These are phyloP conservation scores for Rugosomyces carneus DNA, from an alignment of 1,284 basidiomycete genomes.

Conservation along the genomic window DNA sequence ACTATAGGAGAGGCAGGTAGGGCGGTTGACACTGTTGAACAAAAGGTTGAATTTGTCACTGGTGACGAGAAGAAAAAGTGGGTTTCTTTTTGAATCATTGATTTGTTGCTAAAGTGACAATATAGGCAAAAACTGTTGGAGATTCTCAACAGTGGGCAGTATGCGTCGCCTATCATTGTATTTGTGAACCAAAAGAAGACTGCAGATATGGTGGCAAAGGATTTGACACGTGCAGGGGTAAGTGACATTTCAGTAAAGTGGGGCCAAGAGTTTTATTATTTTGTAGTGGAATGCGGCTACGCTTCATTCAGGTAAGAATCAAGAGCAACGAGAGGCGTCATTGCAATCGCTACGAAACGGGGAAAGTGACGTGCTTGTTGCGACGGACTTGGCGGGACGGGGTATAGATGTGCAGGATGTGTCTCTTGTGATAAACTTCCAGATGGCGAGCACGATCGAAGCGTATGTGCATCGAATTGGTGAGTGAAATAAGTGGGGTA, in stretches of 20 bases:
- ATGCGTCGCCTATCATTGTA: constrained; percentile 90
- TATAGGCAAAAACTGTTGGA: constrained; percentile 81
- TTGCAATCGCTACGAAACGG: constrained; percentile 83
- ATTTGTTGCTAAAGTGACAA: too few relatives aligned
- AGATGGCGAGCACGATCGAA: constrained; percentile 95
- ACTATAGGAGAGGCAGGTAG: constrained; percentile 97
- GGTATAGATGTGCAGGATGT: constrained; percentile 99
- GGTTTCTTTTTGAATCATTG: constrained; percentile 22
- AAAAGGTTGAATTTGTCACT: constrained; percentile 88
- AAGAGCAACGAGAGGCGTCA: constrained; percentile 93
- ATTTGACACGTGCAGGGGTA: constrained; percentile 80
- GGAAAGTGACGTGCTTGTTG: constrained; percentile 82
- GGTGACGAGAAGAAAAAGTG: constrained; percentile 95
- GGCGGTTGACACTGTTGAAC: constrained; percentile 97
- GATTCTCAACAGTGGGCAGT: constrained; percentile 81
- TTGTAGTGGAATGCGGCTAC: constrained; percentile 80
- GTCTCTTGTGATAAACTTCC: constrained; percentile 93
- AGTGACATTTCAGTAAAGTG: constrained; percentile 15
- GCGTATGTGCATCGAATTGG: constrained; percentile 97
- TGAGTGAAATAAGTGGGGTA: constrained; percentile 19
- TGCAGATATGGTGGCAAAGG: constrained; percentile 93
- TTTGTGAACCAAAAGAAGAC: constrained; percentile 99
- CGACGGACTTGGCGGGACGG: constrained; percentile 95
- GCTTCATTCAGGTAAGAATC: constrained; percentile 95
- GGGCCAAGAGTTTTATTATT: constrained; percentile 6